phyloP scores from a whole-genome alignment of 495 filamentous ascomycete genomes.

The Cercophora scortea region DNA sequence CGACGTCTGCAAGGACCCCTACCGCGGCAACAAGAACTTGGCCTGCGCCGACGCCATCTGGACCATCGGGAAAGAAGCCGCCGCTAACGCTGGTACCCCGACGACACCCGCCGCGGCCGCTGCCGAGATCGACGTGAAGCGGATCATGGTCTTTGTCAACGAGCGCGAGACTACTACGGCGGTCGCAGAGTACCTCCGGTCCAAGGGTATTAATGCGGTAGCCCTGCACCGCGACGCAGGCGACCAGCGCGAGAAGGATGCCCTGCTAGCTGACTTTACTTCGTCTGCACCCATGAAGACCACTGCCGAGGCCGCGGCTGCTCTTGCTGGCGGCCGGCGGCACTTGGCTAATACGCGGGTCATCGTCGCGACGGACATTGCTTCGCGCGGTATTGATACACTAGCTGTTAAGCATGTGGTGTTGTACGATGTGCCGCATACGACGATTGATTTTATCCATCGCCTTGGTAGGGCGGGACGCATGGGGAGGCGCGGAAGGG shows the following conservation, averaged over 20 bases:
- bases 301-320: conserved; percentile 5
- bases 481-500: conserved; percentile 86
- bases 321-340: conserved; percentile 15
- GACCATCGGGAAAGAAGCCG: conserved; percentile 77
- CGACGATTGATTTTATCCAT: conserved; percentile 95
- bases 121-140: conserved; percentile 57
- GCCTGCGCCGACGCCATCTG: conserved; percentile 93
- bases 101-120: conserved; percentile 3
- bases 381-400: conserved; percentile 89
- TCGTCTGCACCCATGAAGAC: conserved; percentile 35
- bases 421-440: conserved; percentile 91
- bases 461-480: conserved; percentile 82
- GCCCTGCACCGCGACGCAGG: conserved; percentile 75
- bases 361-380: conserved; percentile 87
- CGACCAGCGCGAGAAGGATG: conserved; percentile 62
- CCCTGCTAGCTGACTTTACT: conserved; percentile 68
- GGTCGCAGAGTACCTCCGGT: conserved; percentile 67
- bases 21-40: conserved; percentile 79
- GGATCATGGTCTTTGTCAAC: conserved; percentile 95
- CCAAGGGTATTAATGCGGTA: conserved; percentile 81
- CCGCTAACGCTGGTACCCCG: conserved; percentile 38
- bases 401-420: conserved; percentile 86
- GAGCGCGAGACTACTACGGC: conserved; percentile 82
- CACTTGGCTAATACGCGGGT: conserved; percentile 67
- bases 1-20: conserved; percentile 81